Evolutionary conservation across 2,329 filamentous ascomycete genomes (phyloP).

Genomic region (Sphaceloma murrayae): DNA sequence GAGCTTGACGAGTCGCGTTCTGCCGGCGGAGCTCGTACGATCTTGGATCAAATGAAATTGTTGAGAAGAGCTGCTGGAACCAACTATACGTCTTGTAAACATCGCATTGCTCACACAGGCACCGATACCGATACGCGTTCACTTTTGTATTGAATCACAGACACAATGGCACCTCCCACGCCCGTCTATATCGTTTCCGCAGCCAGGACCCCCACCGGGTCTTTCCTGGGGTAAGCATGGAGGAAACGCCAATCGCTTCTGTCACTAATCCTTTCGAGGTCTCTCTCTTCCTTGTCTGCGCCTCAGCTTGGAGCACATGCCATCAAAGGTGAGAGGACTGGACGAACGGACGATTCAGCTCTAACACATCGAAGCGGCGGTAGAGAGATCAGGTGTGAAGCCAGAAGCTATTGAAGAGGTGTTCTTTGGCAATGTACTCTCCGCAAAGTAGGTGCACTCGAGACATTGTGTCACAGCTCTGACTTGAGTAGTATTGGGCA

Average conservation of each 20-base stretch:
- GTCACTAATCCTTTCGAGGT: slow-evolving; percentile 46
- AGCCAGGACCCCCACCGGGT: slow-evolving; percentile 82
- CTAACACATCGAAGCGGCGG: slow-evolving; percentile 48
- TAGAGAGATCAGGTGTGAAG: slow-evolving; percentile 81
- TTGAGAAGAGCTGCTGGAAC: slow-evolving; percentile 7
- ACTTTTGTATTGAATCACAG: no score
- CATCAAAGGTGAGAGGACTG: slow-evolving; percentile 64
- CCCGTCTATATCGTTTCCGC: slow-evolving; percentile 94
- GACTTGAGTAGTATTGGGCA: slow-evolving; percentile 66
- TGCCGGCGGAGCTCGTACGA: slow-evolving; percentile 16
- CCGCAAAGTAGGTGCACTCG: slow-evolving; percentile 62
- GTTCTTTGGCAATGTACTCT: slow-evolving; percentile 96
- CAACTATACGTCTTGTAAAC: no score
- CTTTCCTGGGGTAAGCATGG: slow-evolving; percentile 72
- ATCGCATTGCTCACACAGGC: no score
- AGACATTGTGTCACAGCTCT: slow-evolving; percentile 16
- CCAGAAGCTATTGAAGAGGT: slow-evolving; percentile 88
- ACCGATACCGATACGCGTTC: no score
- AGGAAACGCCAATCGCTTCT: background rate
- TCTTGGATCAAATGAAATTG: slow-evolving; percentile 2
- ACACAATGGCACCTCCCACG: slow-evolving; percentile 75
- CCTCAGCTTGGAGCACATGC: slow-evolving; percentile 80
- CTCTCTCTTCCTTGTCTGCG: slow-evolving; percentile 77
- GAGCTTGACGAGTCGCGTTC: no score
- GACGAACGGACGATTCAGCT: slow-evolving; percentile 17